Base-by-base conservation (phyloP, 2,329 filamentous ascomycete genomes). In the Penicillium hordei region DNA sequence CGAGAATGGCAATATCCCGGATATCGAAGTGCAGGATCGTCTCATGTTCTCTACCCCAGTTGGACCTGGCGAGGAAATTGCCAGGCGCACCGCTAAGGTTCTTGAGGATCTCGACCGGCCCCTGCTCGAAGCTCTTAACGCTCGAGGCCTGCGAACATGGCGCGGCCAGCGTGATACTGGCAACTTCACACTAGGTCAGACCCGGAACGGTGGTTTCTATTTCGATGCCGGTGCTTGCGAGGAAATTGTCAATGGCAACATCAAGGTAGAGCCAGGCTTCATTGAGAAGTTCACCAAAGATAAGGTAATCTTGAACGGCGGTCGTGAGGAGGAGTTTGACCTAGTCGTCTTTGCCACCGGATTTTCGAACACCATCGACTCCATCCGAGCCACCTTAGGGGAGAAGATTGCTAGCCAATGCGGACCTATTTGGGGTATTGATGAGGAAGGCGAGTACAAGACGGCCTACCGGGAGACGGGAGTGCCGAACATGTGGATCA, bases 401-500 rank as follows among this genome's bases (percentile, higher is more conserved):
- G 65, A 69, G 13, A 57, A 64, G 25, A 60, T 69, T 34, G 67
- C 67, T 19, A 56, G 45, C 43, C 40, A 62, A 45, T 68, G 63
- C 38, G 60, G 61, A 10, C 62, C 63, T 10, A 65, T 69, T 34
- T 70, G 68, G 68, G 68, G 68, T 27, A 65, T 69, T 48, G 65
- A 70, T 52, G 66, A 70, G 48, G 68, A 70, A 36, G 68, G 68
- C n/a, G 68, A 70, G 50, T 63, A 61, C 25, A 66, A 63, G 51
- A 68, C 68, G 1, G 72, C 68, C 2, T 76, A 67, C 55, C 57
- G 68, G 51, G 61, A 70, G 57, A 75, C 64, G 3, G 74, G 74
- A 2, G 72, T 75, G 19, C 67, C 66, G 4, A 71, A 71, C 31
- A 63, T 76, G 31, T 76, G 74, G 74, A 66, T 76, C 52, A 71